Evolutionary conservation across 257 asterid genomes (phyloP), one percentile per base, ranked within the genome.

Genomic region (Gentiana dahurica): DNA sequence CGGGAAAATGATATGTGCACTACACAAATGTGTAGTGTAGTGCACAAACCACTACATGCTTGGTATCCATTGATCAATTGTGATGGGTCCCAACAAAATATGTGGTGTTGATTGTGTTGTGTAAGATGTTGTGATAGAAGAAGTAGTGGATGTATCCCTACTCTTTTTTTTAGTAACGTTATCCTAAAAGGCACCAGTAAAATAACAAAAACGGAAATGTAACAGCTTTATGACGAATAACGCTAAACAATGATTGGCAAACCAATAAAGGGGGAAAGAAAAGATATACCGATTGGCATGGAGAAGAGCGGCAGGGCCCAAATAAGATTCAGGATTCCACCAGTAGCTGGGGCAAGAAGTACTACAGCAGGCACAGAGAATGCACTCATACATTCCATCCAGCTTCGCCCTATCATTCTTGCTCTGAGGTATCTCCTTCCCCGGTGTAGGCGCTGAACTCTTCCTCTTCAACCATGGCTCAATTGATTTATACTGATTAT

Each of bases 281-380:
- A 1, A 50, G 7, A 5, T 36, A 36, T 62, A 90, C 98, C 98
- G 64, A 50, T 91, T 85, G 52, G 98, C 95, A 24, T 91, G 98
- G 60, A 91, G 85, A 62, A 91, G 96, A 37, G 96, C 92, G 12
- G 96, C 96, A 0, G 98, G 98, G 13, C 98, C 98, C 71, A 91
- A 81, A 77, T 91, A 91, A 36, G 92, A 69, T 76, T 91, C 98
- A 7, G 98, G 98, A 63, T 91, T 91, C 98, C 98, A 91, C 98
- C 98, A 87, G 69, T 91, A 91, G 71, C 98, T 91, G 6, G 98
- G 95, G 70, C 98, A 91, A 12, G 94, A 81, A 35, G 96, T 85
- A 69, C 96, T 87, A 46, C 98, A 87, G 78, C 98, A 91, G 53
- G 96, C 96, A 49, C 98, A 91, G 34, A 91, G 76, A 70, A 91